Conservation (phyloP, 768 basidiomycete species). For the Holtermanniella nyarrowii region DNA sequence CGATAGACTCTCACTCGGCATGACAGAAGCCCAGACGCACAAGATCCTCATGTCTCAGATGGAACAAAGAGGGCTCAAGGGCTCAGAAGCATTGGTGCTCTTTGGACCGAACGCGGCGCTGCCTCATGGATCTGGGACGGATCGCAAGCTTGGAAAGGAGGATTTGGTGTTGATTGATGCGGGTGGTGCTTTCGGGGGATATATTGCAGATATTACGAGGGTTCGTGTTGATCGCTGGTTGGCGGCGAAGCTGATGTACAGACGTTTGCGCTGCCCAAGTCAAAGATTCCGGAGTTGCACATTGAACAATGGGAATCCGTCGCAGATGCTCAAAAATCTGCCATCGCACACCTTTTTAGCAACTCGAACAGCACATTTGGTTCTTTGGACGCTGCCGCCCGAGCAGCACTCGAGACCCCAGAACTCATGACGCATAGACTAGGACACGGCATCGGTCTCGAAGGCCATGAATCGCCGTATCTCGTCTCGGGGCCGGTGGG, state of each 20-base stretch:
- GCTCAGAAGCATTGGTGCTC: slow-evolving; percentile 55
- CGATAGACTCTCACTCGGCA: slow-evolving; percentile 55
- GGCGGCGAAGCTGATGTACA: slow-evolving; percentile 9
- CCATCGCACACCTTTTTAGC: slow-evolving; percentile 46
- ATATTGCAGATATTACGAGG: slow-evolving; percentile 67
- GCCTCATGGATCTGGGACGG: slow-evolving; percentile 70
- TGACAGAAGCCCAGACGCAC: slow-evolving; percentile 61
- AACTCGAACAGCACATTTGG: slow-evolving; percentile 38
- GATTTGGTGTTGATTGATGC: slow-evolving; percentile 71
- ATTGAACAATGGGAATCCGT: slow-evolving; percentile 57
- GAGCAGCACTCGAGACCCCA: slow-evolving; percentile 44
- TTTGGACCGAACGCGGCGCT: slow-evolving; percentile 87
- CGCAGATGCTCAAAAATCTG: slow-evolving; percentile 53
- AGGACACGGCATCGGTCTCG: slow-evolving; percentile 60
- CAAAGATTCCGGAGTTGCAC: slow-evolving; percentile 51
- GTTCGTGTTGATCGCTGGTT: slow-evolving; percentile 43
- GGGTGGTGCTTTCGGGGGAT: slow-evolving; percentile 61
- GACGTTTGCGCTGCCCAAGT: slow-evolving; percentile 59
- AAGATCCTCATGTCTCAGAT: slow-evolving; percentile 54
- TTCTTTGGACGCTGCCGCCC: slow-evolving; percentile 47
- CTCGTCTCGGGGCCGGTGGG: slow-evolving; percentile 55
- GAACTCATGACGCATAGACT: slow-evolving; percentile 63
- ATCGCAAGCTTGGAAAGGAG: slow-evolving; percentile 48
- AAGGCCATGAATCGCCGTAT: slow-evolving; percentile 73
- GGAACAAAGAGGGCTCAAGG: slow-evolving; percentile 50